Base-by-base conservation (phyloP, 371 early-diverging fungal species). In the Lichtheimia corymbifera region DNA sequence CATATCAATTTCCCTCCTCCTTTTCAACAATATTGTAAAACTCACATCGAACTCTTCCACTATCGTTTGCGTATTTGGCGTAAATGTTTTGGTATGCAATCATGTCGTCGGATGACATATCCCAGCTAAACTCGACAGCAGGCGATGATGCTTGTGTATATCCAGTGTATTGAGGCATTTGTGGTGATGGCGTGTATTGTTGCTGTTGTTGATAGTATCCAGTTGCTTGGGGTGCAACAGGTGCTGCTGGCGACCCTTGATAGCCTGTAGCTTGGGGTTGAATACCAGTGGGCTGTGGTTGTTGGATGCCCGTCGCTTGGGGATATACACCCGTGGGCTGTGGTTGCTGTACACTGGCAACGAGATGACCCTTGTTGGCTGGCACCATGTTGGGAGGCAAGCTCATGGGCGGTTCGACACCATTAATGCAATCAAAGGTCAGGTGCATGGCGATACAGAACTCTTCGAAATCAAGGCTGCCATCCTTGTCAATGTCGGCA, bases 401-500 rank as follows among this genome's bases (percentile, higher is more conserved):
- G 27, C 70, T 67, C 41, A 66, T 73, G 25, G 91, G 91, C 15
- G 83, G 59, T n/a, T 87, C 88, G 47, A 81, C 73, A 27, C 83
- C 83, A 62, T 84, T 81, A 49, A 89, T 82, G 45, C 88, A 73
- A 27, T 83, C 85, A 61, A 89, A 90, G 5, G 90, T 87, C 20
- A 92, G 78, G 62, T 89, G 89, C 80, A 93, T 87, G 0, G 94
- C 93, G 49, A 95, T 77, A 65, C 91, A 87, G 72, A 94, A 95
- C 74, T 95, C 95, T 73, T 93, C 93, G 65, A 90, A 84, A 65
- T 93, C 94, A 62, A 95, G 84, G 52, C 82, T 85, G 13, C 95
- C 95, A 72, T 95, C 95, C 70, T 90, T 87, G 70, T 92, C 93
- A 61, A 92, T 93, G 63, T 95, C 95, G 20, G 94, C 87, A 42